Evolutionary conservation across 805 yeast genomes (phyloP).

Genomic region (Metschnikowia proteae): DNA sequence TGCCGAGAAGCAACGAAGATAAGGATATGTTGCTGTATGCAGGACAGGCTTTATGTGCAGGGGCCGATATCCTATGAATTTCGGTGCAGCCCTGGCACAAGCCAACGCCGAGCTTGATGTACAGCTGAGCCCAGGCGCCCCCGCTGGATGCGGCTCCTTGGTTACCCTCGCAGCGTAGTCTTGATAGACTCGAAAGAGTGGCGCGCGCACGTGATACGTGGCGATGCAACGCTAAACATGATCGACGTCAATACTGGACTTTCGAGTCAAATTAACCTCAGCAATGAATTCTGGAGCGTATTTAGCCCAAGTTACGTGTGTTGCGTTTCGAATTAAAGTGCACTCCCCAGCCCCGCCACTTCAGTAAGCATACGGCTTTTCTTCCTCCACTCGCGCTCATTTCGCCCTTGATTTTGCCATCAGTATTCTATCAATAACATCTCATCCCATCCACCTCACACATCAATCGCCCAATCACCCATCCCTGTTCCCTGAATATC

Average conservation of each 20-base stretch:
- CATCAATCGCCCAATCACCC: not conserved
- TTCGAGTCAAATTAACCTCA: too few species aligned
- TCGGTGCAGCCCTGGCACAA: too few species aligned
- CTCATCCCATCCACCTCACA: not conserved
- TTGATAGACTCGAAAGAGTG: not conserved
- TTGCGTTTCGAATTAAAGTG: too few species aligned
- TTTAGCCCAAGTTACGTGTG: not conserved
- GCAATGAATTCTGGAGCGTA: too few species aligned
- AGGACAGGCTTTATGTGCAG: not conserved
- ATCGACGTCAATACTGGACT: not conserved
- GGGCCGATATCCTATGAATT: too few species aligned
- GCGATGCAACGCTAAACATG: not conserved
- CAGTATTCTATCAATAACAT: not conserved
- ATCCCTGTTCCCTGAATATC: not conserved
- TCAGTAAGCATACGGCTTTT: not conserved
- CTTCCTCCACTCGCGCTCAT: conserved; percentile 4
- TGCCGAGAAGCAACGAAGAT: conserved; percentile 1
- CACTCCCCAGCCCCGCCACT: not conserved
- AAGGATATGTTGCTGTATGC: not conserved
- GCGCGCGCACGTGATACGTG: conserved; percentile 5
- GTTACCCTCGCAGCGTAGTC: not conserved
- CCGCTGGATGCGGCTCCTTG: not conserved
- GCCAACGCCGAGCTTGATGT: too few species aligned
- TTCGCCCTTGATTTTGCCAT: conserved; percentile 4
- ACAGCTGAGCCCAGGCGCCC: not conserved